Percentiles rank a stretch among this genome's conserved stretches.
phyloP scores from a whole-genome alignment of 2,329 filamentous ascomycete species.

The Aureobasidium uvarum region DNA sequence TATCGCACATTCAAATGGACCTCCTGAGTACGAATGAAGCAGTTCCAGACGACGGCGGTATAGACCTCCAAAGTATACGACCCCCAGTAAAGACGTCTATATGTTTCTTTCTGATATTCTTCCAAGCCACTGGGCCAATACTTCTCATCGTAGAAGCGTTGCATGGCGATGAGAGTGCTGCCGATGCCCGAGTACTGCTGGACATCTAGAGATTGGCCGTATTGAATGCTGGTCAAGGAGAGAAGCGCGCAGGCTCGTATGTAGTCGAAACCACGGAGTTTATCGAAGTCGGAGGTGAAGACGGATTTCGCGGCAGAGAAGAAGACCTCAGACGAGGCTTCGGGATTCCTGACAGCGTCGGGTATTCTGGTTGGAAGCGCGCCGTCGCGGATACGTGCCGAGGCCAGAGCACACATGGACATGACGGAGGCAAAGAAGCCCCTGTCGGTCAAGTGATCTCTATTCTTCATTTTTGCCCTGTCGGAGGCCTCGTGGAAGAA shows the following conservation, averaged over 20 bases:
- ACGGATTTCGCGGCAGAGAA: slow-evolving; percentile 46
- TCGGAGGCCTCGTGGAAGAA: slow-evolving; percentile 53
- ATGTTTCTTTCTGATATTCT: slow-evolving; percentile 50
- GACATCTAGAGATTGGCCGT: slow-evolving; percentile 51
- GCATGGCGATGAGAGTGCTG: slow-evolving; percentile 50
- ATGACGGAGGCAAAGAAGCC: slow-evolving; percentile 51
- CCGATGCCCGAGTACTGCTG: slow-evolving; percentile 54
- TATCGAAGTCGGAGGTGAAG: slow-evolving; percentile 41
- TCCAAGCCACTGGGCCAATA: slow-evolving; percentile 52
- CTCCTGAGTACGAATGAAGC: slow-evolving; percentile 49
- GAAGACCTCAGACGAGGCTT: slow-evolving; percentile 45
- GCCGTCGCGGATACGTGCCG: slow-evolving; percentile 52
- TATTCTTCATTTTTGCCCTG: slow-evolving; percentile 42
- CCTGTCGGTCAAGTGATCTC: slow-evolving; percentile 45
- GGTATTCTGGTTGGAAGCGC: slow-evolving; percentile 43
- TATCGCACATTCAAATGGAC: slow-evolving; percentile 50
- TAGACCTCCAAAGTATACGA: slow-evolving; percentile 59
- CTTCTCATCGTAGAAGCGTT: slow-evolving; percentile 54
- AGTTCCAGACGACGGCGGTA: slow-evolving; percentile 54
- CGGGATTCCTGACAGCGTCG: slow-evolving; percentile 38
- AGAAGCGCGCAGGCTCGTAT: slow-evolving; percentile 51
- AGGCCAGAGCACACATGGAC: slow-evolving; percentile 53
- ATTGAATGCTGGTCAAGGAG: slow-evolving; percentile 53
- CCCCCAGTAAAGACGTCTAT: slow-evolving; percentile 55
- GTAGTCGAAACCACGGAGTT: slow-evolving; percentile 41